Conservation (phyloP, 2,329 filamentous ascomycete genomes). For the Stagonosporopsis rhizophila region DNA sequence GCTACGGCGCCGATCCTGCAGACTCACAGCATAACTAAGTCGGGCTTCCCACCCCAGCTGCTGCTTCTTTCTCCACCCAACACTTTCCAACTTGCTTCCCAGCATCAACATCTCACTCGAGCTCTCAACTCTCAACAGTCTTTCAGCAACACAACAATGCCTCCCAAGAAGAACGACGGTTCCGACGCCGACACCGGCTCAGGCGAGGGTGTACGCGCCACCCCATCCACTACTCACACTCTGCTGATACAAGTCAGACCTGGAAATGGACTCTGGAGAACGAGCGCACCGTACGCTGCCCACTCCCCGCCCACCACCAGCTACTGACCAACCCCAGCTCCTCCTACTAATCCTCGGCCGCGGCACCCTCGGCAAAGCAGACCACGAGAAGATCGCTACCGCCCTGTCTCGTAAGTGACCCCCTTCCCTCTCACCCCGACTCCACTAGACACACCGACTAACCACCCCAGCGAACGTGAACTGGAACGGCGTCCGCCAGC, state of each 20-base stretch:
- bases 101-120: not conserved
- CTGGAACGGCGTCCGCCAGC: slow-evolving; percentile 9
- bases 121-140: not conserved
- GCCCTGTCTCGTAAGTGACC: not conserved
- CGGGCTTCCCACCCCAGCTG: too few species aligned
- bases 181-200: not conserved
- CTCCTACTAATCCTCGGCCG: not conserved
- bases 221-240: not conserved
- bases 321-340: not conserved
- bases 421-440: not conserved
- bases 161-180: slow-evolving; percentile 1
- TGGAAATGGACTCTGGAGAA: slow-evolving; percentile 9
- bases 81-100: not conserved
- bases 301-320: not conserved
- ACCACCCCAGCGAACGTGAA: not conserved
- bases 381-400: not conserved
- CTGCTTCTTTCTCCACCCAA: not conserved
- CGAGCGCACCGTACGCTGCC: slow-evolving; percentile 3
- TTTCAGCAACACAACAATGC: not conserved
- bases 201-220: not conserved
- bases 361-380: not conserved
- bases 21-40: not conserved
- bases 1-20: not conserved
- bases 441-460: not conserved
- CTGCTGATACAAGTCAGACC: not conserved